These are phyloP conservation scores for Boletus rubescentipes DNA, from an alignment of 768 basidiomycete species.

Conservation along the genomic window DNA sequence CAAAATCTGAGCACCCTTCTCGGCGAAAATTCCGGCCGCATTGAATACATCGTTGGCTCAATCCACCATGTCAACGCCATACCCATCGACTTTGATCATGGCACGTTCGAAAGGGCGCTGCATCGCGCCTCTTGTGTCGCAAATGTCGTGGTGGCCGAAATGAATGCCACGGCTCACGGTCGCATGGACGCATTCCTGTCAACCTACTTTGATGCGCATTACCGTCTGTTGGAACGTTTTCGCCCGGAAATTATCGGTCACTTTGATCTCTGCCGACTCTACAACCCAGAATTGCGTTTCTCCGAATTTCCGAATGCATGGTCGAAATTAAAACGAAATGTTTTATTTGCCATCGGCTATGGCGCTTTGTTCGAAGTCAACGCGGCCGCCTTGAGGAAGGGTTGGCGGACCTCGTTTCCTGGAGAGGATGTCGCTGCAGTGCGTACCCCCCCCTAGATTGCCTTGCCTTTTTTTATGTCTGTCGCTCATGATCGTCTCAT, in stretches of 20 bases:
- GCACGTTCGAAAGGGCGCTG: conserved; percentile 66
- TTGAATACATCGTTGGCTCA: conserved; percentile 91
- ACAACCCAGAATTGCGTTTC: conserved; percentile 61
- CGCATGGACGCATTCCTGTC: conserved; percentile 50
- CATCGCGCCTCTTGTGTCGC: conserved; percentile 37
- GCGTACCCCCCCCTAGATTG: conserved; percentile 29
- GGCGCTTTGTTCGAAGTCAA: conserved; percentile 94
- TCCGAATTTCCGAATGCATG: conserved; percentile 57
- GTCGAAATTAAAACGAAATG: conserved; percentile 70
- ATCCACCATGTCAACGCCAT: conserved; percentile 87
- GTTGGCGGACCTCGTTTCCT: conserved; percentile 86
- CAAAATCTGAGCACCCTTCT: conserved; percentile 56
- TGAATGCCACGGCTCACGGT: conserved; percentile 22
- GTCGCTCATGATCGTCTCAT: conserved; percentile 10
- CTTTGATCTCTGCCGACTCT: conserved; percentile 89
- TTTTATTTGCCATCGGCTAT: conserved; percentile 68
- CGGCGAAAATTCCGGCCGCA: conserved; percentile 40
- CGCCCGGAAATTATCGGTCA: conserved; percentile 91
- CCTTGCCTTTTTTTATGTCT: conserved; percentile 5
- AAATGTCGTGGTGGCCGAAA: conserved; percentile 22
- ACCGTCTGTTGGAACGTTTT: conserved; percentile 62
- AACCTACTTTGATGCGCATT: conserved; percentile 86
- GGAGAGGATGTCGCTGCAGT: conserved; percentile 75
- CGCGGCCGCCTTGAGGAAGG: conserved; percentile 89
- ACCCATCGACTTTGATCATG: conserved; percentile 89